phyloP scores from a whole-genome alignment of 306 rosid species.

The Cucumis sativus region Cucumber_9930_V3 NC_026655.2:28755001-28755500 shows the following conservation, averaged over 20 bases:
- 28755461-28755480: slow-evolving; percentile 37
- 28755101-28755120: too few species aligned
- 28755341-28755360: neutral
- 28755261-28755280: neutral
- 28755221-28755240: neutral
- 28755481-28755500: slow-evolving; percentile 25
- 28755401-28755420: slow-evolving; percentile 35
- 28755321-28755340: neutral
- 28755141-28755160: too few species aligned
- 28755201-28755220: neutral
- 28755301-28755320: neutral
- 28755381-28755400: slow-evolving; percentile 5
- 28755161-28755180: too few species aligned
- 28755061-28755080: too few species aligned
- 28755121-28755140: too few species aligned
- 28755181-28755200: too few species aligned
- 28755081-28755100: too few species aligned
- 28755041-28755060: too few species aligned
- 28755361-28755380: neutral
- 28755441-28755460: slow-evolving; percentile 41
- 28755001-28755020: too few species aligned
- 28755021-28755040: too few species aligned
- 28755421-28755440: slow-evolving; percentile 37
- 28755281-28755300: slow-evolving; percentile 1
- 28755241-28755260: neutral